Percentiles rank a stretch among this genome's conserved stretches.
phyloP scores from a whole-genome alignment of 192 early-diverging fungal species.

The Jimgerdemannia lactiflua region DNA sequence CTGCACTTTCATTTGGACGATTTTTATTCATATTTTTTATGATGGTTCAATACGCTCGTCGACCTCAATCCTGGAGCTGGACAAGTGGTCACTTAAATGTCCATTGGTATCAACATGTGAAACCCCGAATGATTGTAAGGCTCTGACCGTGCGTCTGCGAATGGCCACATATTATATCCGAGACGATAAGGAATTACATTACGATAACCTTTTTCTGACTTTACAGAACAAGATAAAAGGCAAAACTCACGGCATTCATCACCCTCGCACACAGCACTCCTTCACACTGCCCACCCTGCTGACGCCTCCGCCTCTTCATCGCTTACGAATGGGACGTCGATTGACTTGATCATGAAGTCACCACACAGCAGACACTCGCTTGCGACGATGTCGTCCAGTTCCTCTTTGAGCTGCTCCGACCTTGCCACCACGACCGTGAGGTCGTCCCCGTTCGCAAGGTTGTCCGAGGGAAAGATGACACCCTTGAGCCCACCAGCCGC shows the following conservation, averaged over 20 bases:
- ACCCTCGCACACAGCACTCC: background rate
- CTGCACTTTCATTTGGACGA: no score
- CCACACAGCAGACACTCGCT: conserved; percentile 95
- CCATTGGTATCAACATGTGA: no score
- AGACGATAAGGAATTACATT: no score
- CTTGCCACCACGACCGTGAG: conserved; percentile 39
- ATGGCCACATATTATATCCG: no score
- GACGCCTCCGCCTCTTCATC: conserved; percentile 48
- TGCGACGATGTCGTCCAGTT: conserved; percentile 75
- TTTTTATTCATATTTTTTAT: no score
- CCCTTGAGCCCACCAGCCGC: conserved; percentile 44
- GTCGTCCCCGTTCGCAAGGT: conserved; percentile 34
- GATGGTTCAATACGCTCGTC: no score
- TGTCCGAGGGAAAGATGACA: conserved; percentile 36
- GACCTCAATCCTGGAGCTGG: no score
- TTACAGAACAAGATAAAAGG: no score
- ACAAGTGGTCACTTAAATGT: no score
- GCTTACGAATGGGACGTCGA: conserved; percentile 78
- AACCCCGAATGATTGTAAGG: no score
- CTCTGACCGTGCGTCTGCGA: no score
- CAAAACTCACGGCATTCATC: background rate
- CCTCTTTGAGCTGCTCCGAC: conserved; percentile 53
- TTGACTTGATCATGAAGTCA: conserved; percentile 90
- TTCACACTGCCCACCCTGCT: conserved; percentile 64
- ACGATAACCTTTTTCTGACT: no score